These are phyloP conservation scores for Colletotrichum kahawae DNA, from an alignment of 2,329 filamentous ascomycete genomes.

Conservation along the genomic window DNA sequence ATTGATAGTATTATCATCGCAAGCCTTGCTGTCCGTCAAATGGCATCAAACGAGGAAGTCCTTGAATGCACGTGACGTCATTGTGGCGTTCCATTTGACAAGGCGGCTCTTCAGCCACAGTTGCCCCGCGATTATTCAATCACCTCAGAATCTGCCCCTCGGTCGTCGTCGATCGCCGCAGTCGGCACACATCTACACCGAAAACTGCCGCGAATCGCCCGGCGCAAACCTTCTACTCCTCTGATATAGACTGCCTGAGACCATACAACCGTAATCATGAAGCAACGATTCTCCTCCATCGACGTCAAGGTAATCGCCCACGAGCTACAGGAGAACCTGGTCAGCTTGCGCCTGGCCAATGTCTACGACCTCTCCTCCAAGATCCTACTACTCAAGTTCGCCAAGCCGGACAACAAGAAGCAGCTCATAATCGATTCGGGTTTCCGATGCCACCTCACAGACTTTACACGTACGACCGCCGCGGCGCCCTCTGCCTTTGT, in stretches of 20 bases:
- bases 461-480: slow-evolving; percentile 86
- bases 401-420: slow-evolving; percentile 86
- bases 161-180: not conserved
- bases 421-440: slow-evolving; percentile 94
- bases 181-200: not conserved
- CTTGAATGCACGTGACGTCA: slow-evolving; percentile 18
- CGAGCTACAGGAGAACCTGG: slow-evolving; percentile 81
- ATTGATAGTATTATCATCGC: not conserved
- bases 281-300: slow-evolving; percentile 80
- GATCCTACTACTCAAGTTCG: slow-evolving; percentile 94
- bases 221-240: not conserved
- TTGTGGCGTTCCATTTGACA: not conserved
- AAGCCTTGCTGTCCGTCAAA: not conserved
- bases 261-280: slow-evolving; percentile 57
- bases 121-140: slow-evolving; percentile 21
- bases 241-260: not conserved
- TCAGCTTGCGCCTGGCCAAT: slow-evolving; percentile 84
- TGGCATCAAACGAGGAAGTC: not conserved
- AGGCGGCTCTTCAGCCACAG: slow-evolving; percentile 15
- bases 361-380: slow-evolving; percentile 96
- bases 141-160: slow-evolving; percentile 20
- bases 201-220: not conserved
- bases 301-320: slow-evolving; percentile 90
- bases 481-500: slow-evolving; percentile 87
- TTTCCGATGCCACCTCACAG: slow-evolving; percentile 93